phyloP scores from a whole-genome alignment of 345 rosid genomes.

The Raphanus sativus region DNA sequence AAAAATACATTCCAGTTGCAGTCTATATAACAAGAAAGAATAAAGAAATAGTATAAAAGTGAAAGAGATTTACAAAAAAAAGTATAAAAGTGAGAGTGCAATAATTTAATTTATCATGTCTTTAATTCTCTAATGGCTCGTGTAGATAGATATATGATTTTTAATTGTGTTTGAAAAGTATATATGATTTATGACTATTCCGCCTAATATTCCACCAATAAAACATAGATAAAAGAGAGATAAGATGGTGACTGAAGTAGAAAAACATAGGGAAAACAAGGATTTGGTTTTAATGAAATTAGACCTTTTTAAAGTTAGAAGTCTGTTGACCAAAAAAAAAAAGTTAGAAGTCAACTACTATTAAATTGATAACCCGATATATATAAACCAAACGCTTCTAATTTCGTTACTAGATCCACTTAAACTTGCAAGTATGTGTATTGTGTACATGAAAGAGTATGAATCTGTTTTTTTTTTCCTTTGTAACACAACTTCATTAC shows the following conservation, averaged over 20 bases:
- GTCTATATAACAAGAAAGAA: conserved; percentile 17
- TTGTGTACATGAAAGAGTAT: background rate
- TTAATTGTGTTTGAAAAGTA: conserved; percentile 8
- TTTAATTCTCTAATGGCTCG: conserved; percentile 9
- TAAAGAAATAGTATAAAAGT: background rate
- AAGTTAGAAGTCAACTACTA: background rate
- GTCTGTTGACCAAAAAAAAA: background rate
- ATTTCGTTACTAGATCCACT: conserved; percentile 4
- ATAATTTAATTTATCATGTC: conserved; percentile 16
- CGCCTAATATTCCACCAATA: background rate
- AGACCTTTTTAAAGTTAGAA: background rate
- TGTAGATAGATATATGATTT: conserved; percentile 9
- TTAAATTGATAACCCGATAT: background rate
- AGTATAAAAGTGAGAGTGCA: background rate
- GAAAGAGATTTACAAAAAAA: background rate
- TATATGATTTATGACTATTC: conserved; percentile 7
- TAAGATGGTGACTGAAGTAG: conserved; percentile 33
- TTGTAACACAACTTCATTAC: background rate
- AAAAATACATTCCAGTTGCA: too few relatives aligned
- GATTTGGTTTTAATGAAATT: conserved; percentile 5
- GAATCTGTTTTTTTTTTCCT: too few relatives aligned
- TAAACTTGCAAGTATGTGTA: conserved; percentile 1
- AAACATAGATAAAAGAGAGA: background rate
- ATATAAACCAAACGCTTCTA: background rate
- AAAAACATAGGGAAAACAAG: background rate